Base-by-base conservation (phyloP, 169 alveolate species). In the Eimeria praecox region DNA sequence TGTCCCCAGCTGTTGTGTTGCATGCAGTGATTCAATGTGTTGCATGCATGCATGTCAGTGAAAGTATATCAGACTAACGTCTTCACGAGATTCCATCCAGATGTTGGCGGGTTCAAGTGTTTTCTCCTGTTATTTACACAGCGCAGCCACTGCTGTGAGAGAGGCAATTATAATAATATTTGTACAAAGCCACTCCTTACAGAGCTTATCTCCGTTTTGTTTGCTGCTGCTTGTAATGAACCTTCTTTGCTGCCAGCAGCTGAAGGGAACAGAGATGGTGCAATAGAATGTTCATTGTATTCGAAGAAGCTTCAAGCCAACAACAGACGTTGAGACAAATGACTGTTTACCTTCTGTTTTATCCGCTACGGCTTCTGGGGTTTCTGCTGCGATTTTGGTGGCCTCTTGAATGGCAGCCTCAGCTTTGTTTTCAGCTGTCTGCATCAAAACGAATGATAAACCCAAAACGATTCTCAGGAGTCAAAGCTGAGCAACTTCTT, bases 51-150 rank as follows among this genome's bases (percentile, higher is more conserved):
- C 8, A 18, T 24, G 9, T 6, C 40, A 30, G 42, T 16, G 30
- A 8, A n/a, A 46, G n/a, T 49, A 30, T 24, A 52, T 30, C 38
- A 22, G 64, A 66, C 91, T 83, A 8, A 83, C 91, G 44, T 83
- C 91, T 14, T 83, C 91, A 3, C 91, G 69, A 49, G 91, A 83
- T 75, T 83, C 91, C 73, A 83, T 83, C 91, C 91, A 83, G 22
- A n/a, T n/a, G n/a, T 75, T 52, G 27, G 16, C 52, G 12, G 40
- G 83, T 10, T n/a, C 46, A 22, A 16, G 4, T 12, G 83, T 3
- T 27, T 24, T 30, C 83, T 24, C 14, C 46, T 35, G 83, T 22
- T 0, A 71, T 3, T 71, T 0, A n/a, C n/a, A n/a, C n/a, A n/a
- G n/a, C n/a, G n/a, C n/a, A 24, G 27, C 18, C 83, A 71, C 22